Conservation (phyloP, 768 basidiomycete genomes). For the Tricholoma flavovirens region DNA sequence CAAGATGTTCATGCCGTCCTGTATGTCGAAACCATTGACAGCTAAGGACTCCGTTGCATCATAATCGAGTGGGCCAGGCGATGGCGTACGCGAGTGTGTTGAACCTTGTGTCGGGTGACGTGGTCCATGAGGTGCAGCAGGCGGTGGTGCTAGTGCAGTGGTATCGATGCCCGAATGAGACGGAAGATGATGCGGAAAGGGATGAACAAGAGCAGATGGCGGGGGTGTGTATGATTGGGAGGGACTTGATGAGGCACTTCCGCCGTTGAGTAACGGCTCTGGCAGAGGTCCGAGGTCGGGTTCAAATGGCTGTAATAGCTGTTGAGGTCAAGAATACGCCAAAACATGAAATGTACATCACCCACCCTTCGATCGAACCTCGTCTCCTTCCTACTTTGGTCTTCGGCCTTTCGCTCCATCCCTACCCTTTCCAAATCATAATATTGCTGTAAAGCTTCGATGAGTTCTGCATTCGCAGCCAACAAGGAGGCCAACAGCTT, state of each 20-base stretch:
- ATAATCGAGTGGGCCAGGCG: constrained; percentile 44
- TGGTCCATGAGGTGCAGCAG: constrained; percentile 65
- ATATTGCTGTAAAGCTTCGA: constrained; percentile 65
- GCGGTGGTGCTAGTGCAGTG: constrained; percentile 53
- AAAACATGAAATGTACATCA: constrained; percentile 3
- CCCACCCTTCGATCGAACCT: constrained; percentile 64
- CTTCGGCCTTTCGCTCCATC: constrained; percentile 56
- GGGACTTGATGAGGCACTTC: constrained; percentile 36
- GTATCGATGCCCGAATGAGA: constrained; percentile 11
- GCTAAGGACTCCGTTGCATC: constrained; percentile 8
- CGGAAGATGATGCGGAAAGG: constrained; percentile 24
- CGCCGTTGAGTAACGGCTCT: constrained; percentile 24
- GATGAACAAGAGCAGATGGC: constrained; percentile 15
- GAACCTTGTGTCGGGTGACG: constrained; percentile 48
- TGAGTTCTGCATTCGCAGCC: constrained; percentile 64
- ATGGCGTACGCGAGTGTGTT: constrained; percentile 61
- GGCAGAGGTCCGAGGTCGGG: constrained; percentile 27
- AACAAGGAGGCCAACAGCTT: constrained; percentile 68
- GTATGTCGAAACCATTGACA: constrained; percentile 13
- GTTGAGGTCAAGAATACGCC: background rate
- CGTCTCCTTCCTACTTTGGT: constrained; percentile 64
- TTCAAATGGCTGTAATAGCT: constrained; percentile 33
- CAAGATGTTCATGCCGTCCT: constrained; percentile 15
- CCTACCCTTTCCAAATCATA: constrained; percentile 73
- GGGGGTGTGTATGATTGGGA: constrained; percentile 41